These are phyloP conservation scores for Teratosphaeria gauchensis DNA, from an alignment of 2,329 filamentous ascomycete genomes.

Conservation along the genomic window DNA sequence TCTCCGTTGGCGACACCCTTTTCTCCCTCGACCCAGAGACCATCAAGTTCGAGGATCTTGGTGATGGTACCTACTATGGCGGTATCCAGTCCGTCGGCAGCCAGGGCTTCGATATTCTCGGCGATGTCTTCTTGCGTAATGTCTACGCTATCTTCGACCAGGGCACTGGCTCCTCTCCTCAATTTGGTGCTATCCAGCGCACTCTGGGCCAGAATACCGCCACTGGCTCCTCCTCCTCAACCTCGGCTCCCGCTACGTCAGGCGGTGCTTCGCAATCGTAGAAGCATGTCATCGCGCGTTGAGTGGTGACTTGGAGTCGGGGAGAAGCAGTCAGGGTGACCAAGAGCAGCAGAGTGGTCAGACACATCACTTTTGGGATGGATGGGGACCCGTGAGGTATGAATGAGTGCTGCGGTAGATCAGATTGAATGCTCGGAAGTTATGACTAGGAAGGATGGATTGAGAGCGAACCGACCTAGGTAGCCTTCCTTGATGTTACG, in stretches of 20 bases:
- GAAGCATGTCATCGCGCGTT: background rate
- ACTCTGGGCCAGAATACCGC: background rate
- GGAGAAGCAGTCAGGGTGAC: background rate
- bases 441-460: background rate
- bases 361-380: background rate
- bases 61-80: conserved; percentile 50
- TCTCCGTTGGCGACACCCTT: conserved; percentile 53
- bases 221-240: background rate
- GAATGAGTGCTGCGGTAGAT: background rate
- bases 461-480: background rate
- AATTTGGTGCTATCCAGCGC: conserved; percentile 49
- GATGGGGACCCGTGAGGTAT: background rate
- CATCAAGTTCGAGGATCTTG: conserved; percentile 48
- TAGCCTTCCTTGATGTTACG: background rate
- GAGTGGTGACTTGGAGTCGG: background rate
- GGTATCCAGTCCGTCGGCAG: conserved; percentile 55
- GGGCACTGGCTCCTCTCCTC: conserved; percentile 35
- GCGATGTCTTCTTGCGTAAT: conserved; percentile 54
- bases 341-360: background rate
- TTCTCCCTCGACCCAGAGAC: conserved; percentile 56
- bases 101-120: conserved; percentile 53
- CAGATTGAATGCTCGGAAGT: background rate
- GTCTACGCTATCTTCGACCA: conserved; percentile 59
- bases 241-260: background rate
- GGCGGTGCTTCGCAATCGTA: background rate